These are phyloP conservation scores for Monosporascus sp. DNA, from an alignment of 2,329 filamentous ascomycete genomes.

Conservation along the genomic window DNA sequence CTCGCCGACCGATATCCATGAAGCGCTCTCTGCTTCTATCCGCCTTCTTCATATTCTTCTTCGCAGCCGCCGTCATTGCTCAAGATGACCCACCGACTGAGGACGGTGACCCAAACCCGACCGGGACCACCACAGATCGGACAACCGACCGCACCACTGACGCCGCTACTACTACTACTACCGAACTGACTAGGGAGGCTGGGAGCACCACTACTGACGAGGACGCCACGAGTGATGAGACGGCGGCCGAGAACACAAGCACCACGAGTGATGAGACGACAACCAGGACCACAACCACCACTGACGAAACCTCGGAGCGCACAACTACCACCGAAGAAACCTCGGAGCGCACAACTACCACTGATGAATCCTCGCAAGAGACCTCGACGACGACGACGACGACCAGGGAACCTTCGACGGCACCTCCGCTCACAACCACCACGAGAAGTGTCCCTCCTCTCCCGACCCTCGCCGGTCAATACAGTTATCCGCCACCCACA, in stretches of 20 bases:
- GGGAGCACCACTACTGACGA: background rate
- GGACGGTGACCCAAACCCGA: background rate
- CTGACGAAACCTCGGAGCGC: background rate
- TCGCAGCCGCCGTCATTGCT: slow-evolving; percentile 8
- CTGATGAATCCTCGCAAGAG: background rate
- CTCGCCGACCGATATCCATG: background rate
- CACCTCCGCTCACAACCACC: background rate
- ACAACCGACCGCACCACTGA: slow-evolving; percentile 1
- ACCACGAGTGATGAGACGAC: background rate
- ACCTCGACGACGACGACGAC: background rate
- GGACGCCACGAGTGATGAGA: background rate
- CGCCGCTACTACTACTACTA: slow-evolving; percentile 4
- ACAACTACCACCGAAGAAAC: background rate
- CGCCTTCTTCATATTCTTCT: slow-evolving; percentile 3
- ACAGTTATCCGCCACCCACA: slow-evolving; percentile 63
- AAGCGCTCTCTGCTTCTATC: slow-evolving; percentile 11
- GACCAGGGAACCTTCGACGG: background rate
- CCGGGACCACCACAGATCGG: background rate
- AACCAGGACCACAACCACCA: background rate
- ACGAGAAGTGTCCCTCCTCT: slow-evolving; percentile 22
- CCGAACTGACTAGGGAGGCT: slow-evolving; percentile 5
- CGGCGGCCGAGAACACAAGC: background rate
- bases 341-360: background rate
- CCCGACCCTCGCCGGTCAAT: slow-evolving; percentile 51
- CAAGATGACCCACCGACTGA: slow-evolving; percentile 5